These are phyloP conservation scores for Fusarium nematophilum DNA, from an alignment of 2,329 filamentous ascomycete genomes.

Conservation along the genomic window DNA sequence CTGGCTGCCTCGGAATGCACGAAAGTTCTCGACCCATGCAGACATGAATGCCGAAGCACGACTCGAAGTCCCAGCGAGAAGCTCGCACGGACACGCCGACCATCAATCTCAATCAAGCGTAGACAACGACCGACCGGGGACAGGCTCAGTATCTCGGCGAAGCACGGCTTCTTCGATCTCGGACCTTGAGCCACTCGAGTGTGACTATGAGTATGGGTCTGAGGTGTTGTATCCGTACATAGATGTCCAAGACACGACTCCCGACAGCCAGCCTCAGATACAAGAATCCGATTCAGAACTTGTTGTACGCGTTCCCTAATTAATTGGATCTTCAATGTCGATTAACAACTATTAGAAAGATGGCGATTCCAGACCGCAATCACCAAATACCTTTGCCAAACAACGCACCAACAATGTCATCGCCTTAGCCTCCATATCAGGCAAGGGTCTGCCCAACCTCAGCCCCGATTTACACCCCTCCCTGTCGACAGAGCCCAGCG, in stretches of 20 bases:
- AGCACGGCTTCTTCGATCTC: not conserved
- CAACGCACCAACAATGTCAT: not conserved
- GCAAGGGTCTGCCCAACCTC: not conserved
- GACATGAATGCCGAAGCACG: not conserved
- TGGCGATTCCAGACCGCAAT: too few species aligned
- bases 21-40: slow-evolving; percentile 1
- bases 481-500: not conserved
- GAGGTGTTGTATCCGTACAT: not conserved
- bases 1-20: slow-evolving; percentile 2
- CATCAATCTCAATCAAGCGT: not conserved
- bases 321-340: too few species aligned
- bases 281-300: slow-evolving; percentile 8
- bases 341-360: too few species aligned
- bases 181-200: slow-evolving; percentile 2
- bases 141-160: not conserved
- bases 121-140: not conserved
- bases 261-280: not conserved
- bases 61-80: not conserved
- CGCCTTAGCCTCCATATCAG: not conserved
- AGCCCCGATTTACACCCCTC: too few species aligned
- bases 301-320: too few species aligned
- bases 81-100: slow-evolving; percentile 1
- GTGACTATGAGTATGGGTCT: slow-evolving; percentile 1
- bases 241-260: not conserved
- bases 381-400: too few species aligned